Base-by-base conservation (phyloP, 192 early-diverging fungal genomes). In the Allomyces macrogynus region DNA sequence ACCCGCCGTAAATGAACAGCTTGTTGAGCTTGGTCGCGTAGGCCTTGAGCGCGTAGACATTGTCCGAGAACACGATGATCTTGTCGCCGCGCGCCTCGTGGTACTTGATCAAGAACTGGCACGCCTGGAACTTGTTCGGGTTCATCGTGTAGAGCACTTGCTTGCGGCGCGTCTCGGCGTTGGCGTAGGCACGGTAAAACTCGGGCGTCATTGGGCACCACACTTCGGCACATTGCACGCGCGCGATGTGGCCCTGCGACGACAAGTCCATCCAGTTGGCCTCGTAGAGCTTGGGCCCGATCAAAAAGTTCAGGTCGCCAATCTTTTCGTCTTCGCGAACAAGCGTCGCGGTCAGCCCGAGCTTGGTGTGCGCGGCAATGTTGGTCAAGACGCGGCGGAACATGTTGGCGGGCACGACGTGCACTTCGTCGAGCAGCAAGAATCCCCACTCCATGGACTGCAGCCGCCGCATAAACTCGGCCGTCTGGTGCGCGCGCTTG, bases 221-320 rank as follows among this genome's bases (percentile, higher is more conserved):
- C 18, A 99, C 92, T 76, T 99, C 97, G 3, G 92, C 90, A 74
- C 95, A 97, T 78, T 92, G 87, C 44, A 99, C 96, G 42, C 89
- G 93, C 3, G 97, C 97, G 80, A 99, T 99, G 70, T 93, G 90
- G 26, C 97, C 97, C 71, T 87, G 83, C 27, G 81, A 86, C 22
- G 93, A 91, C 64, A 99, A 71, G 70, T 99, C 97, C 90, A 97
- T 89, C 97, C 97, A 99, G 71, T 99, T 99, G 18, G 97, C 97
- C 72, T 99, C 97, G 76, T 92, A 99, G 61, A 99, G 77, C 75
- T 99, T 99, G 20, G 97, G 97, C n/a, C 95, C 97, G 67, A 99
- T 96, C 68, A 99, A 78, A 69, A 92, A 99, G 74, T 97, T 97
- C 61, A 99, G 75, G 69, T 92, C 91, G 66, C 85, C 84, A 73